These are phyloP conservation scores for Emergomyces pasteurianus DNA, from an alignment of 2,329 filamentous ascomycete genomes.

Conservation along the genomic window DNA sequence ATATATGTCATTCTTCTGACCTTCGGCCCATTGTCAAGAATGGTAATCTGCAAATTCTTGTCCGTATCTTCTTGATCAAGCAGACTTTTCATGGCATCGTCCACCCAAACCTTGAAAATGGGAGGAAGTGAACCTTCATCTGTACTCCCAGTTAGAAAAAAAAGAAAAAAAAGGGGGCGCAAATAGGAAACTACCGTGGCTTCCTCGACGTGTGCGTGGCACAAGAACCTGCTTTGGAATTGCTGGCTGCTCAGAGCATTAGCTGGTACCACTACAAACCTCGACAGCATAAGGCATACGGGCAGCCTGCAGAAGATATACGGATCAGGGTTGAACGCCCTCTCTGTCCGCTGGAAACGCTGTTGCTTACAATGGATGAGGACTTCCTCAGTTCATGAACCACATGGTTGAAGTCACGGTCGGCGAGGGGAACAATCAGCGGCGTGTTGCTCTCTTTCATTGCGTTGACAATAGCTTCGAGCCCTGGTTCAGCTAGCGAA, in stretches of 20 bases:
- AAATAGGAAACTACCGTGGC: neutral
- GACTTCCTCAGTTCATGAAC: neutral
- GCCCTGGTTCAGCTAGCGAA: neutral
- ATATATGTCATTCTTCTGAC: conserved; percentile 26
- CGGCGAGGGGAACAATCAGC: neutral
- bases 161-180: neutral
- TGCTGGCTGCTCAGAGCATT: conserved; percentile 1
- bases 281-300: too few relatives aligned
- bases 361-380: conserved; percentile 4
- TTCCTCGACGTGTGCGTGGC: conserved; percentile 2
- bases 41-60: conserved; percentile 80
- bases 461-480: neutral
- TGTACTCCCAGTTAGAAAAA: conserved; percentile 20
- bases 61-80: conserved; percentile 74
- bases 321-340: too few relatives aligned
- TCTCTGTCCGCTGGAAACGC: neutral
- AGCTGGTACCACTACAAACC: neutral
- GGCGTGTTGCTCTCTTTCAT: neutral
- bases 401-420: neutral
- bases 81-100: conserved; percentile 61
- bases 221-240: neutral
- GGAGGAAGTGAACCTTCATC: conserved; percentile 59
- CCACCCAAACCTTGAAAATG: conserved; percentile 67
- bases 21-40: conserved; percentile 81
- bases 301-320: too few relatives aligned